Evolutionary conservation across 495 filamentous ascomycete species (phyloP).

Genomic region (Aspergillus panamensis): DNA sequence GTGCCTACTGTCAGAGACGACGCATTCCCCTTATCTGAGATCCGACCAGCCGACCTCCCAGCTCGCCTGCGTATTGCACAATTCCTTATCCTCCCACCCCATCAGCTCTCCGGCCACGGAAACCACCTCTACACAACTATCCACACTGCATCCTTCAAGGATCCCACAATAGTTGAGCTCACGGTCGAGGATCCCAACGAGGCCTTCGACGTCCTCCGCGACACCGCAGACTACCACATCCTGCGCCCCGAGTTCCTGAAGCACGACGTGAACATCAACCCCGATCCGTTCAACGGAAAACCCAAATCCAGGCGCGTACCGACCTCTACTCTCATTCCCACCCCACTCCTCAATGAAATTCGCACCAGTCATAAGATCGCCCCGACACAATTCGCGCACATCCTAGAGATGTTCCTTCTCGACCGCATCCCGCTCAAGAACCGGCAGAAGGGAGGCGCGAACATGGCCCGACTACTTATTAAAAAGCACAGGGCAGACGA

Average conservation of each 20-base stretch:
- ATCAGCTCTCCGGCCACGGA: slow-evolving; percentile 75
- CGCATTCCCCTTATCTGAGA: slow-evolving; percentile 40
- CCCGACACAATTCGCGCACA: slow-evolving; percentile 78
- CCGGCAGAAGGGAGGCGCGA: slow-evolving; percentile 51
- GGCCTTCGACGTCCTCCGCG: slow-evolving; percentile 85
- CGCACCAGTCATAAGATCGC: slow-evolving; percentile 71
- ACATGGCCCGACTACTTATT: slow-evolving; percentile 49
- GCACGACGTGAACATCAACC: slow-evolving; percentile 43
- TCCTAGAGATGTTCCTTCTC: slow-evolving; percentile 87
- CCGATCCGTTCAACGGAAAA: slow-evolving; percentile 35
- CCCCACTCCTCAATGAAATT: slow-evolving; percentile 53
- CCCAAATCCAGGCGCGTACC: slow-evolving; percentile 51
- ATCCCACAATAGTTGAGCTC: slow-evolving; percentile 68
- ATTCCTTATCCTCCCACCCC: slow-evolving; percentile 88
- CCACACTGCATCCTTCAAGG: slow-evolving; percentile 58
- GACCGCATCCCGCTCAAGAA: slow-evolving; percentile 62
- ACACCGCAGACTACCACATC: slow-evolving; percentile 73
- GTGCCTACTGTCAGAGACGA: slow-evolving; percentile 34
- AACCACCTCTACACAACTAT: slow-evolving; percentile 76
- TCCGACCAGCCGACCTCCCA: slow-evolving; percentile 50
- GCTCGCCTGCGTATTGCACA: slow-evolving; percentile 84
- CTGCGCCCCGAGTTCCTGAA: slow-evolving; percentile 49
- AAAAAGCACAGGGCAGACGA: slow-evolving; percentile 51
- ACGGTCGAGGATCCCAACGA: slow-evolving; percentile 97
- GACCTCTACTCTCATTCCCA: slow-evolving; percentile 59